phyloP scores from a whole-genome alignment of 345 rosid genomes.

The Carallia pectinifolia region DNA sequence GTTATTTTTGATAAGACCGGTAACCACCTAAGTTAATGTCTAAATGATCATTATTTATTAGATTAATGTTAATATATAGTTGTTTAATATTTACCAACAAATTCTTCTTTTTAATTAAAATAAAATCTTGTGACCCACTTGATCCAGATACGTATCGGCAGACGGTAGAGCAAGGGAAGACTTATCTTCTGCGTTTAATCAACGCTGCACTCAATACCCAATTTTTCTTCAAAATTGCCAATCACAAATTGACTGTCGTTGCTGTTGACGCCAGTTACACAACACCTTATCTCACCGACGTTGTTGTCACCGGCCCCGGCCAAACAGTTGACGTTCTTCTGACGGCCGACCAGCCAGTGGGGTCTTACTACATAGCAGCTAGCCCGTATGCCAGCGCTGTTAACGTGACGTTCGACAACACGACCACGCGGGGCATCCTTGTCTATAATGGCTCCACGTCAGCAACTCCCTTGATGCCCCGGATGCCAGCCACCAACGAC shows the following conservation, averaged over 20 bases:
- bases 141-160: conserved; percentile 51
- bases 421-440: conserved; percentile 68
- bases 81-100: no score
- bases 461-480: conserved; percentile 50
- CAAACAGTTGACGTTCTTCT: conserved; percentile 71
- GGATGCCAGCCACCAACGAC: conserved; percentile 57
- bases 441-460: conserved; percentile 34
- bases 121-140: no score
- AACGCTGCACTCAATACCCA: conserved; percentile 87
- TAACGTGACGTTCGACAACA: conserved; percentile 31
- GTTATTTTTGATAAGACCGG: no score
- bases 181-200: conserved; percentile 73
- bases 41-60: no score
- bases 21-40: no score
- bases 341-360: conserved; percentile 50
- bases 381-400: conserved; percentile 53
- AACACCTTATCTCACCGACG: conserved; percentile 56
- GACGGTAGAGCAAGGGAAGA: conserved; percentile 60
- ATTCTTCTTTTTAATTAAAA: no score
- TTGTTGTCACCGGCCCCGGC: conserved; percentile 64
- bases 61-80: no score
- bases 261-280: conserved; percentile 74
- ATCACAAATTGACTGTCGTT: conserved; percentile 74
- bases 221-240: conserved; percentile 80
- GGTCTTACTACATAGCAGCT: conserved; percentile 81